Base-by-base conservation (phyloP, 2,329 filamentous ascomycete genomes). In the Xylaria sp. region DNA sequence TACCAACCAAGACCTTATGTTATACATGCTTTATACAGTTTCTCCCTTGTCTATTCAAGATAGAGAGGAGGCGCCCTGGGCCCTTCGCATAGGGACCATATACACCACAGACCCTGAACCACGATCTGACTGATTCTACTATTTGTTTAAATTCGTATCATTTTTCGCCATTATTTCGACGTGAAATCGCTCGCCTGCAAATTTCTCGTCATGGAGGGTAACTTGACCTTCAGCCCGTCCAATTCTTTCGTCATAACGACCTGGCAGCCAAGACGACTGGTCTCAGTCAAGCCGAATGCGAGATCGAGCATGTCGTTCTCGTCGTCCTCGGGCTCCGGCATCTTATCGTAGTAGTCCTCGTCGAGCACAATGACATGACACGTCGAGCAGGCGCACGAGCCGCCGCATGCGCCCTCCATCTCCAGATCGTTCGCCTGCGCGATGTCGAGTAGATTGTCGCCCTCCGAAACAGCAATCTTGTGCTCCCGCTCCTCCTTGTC, bases 361-460 rank as follows among this genome's bases (percentile, higher is more conserved):
- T 92, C 89, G 67, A 88, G 81, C 44, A 97, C 92, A 70, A 97
- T 94, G 65, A 97, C 91, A 82, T 97, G 94, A 83, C 94, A 97
- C 6, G 94, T 97, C 66, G 92, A 96, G 83, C 94, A 97, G 63
- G 94, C 94, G 81, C 94, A 97, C 40, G 93, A 96, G 26, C 94
- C 96, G 74, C 96, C 96, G 78, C 96, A 99, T 13, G 96, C 96
- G 70, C 96, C 94, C 85, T 99, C 96, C 95, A 99, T 98, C 80
- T 99, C 96, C 49, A 99, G 84, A 77, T 98, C 95, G 80, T 98
- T 89, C 54, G 92, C 93, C 80, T 97, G 95, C 26, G 95, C 96
- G 77, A 99, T 95, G 77, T 98, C 95, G 63, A 99, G 86, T 63
- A 99, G 85, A 80, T 99, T 99, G 81, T 97, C 94, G 59, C 96